These are phyloP conservation scores for Neofusicoccum cordaticola DNA, from an alignment of 2,329 filamentous ascomycete species.

Conservation along the genomic window DNA sequence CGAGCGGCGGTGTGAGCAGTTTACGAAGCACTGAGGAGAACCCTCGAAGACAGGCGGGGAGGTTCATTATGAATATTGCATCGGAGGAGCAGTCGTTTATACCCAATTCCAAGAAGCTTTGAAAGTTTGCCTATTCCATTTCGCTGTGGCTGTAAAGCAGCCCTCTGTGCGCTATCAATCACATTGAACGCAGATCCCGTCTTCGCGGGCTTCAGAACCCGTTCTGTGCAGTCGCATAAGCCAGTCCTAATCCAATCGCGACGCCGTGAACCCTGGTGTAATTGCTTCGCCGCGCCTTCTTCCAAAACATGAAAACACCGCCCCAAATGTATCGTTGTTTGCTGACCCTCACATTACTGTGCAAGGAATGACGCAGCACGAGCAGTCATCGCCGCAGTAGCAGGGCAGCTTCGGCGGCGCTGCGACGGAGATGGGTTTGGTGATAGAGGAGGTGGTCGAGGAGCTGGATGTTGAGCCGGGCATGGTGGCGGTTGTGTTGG, in stretches of 20 bases:
- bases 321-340: not conserved
- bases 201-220: too few relatives aligned
- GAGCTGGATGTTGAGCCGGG: conserved; percentile 15
- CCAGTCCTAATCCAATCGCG: too few relatives aligned
- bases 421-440: conserved; percentile 26
- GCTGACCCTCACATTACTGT: conserved; percentile 31
- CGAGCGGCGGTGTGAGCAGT: too few relatives aligned
- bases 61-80: too few relatives aligned
- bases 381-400: conserved; percentile 20
- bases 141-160: too few relatives aligned
- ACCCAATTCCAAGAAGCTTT: not conserved
- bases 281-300: too few relatives aligned
- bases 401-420: conserved; percentile 28
- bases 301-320: not conserved
- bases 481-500: not conserved
- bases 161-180: too few relatives aligned
- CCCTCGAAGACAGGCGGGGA: too few relatives aligned
- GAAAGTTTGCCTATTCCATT: not conserved
- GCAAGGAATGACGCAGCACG: conserved; percentile 36
- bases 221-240: too few relatives aligned
- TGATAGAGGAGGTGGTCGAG: conserved; percentile 27
- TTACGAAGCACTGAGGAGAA: too few relatives aligned
- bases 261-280: too few relatives aligned
- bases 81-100: not conserved
- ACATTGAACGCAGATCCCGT: too few relatives aligned